Evolutionary conservation across 1,284 basidiomycete species (phyloP).

Genomic region (Veloboletus limbatus): DNA sequence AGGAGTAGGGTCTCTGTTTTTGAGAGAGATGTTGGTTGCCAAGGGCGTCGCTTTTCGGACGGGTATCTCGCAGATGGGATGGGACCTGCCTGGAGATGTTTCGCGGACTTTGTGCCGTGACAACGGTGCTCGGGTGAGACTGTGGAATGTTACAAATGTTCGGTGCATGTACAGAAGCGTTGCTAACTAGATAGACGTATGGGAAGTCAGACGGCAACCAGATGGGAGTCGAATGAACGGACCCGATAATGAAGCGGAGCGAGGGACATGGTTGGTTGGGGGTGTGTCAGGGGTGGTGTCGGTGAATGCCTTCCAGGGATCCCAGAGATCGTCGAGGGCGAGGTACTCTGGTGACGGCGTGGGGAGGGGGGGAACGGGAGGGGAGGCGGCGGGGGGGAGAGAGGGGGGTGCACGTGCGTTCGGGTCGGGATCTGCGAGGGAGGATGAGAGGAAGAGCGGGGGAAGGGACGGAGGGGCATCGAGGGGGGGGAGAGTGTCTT

Average conservation of each 20-base stretch:
- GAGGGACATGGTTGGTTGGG: too few species aligned
- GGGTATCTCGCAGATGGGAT: neutral
- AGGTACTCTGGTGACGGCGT: neutral
- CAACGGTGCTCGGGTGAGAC: conserved; percentile 22
- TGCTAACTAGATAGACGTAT: too few species aligned
- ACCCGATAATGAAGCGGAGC: too few species aligned
- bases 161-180: conserved; percentile 5
- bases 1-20: neutral
- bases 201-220: too few species aligned
- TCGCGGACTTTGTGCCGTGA: conserved; percentile 15
- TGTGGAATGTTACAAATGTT: neutral
- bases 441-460: conserved; percentile 38
- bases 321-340: conserved; percentile 18
- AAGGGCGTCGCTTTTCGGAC: conserved; percentile 18
- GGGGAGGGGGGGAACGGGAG: conserved; percentile 8
- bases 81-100: conserved; percentile 1
- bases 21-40: conserved; percentile 16
- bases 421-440: conserved; percentile 18
- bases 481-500: neutral
- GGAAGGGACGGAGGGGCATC: conserved; percentile 30
- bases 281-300: too few species aligned
- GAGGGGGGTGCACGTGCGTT: neutral
- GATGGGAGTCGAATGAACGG: too few species aligned
- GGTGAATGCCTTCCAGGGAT: conserved; percentile 22
- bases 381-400: conserved; percentile 20